Evolutionary conservation across 1,284 basidiomycete genomes (phyloP), one percentile per base, ranked within the genome.

Genomic region (Tilletia indica): DNA sequence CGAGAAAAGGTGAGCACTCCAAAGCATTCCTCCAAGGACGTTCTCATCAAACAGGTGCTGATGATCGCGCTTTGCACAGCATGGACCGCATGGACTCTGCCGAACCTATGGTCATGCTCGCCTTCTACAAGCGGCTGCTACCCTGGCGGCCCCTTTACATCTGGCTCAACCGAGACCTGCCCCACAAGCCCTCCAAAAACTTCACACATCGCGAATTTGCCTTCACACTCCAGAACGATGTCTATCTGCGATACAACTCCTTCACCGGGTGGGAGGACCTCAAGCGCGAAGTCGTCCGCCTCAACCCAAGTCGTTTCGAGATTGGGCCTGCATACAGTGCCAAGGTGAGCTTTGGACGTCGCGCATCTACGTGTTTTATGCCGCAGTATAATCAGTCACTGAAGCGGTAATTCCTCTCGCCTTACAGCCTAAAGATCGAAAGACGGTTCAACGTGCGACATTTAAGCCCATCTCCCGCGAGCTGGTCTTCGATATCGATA

Each of bases 401-500:
- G 25, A 54, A 8, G 8, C 51, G n/a, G 1, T 54, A 1, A n/a
- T 4, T 58, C 34, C 12, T 1, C 21, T 5, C 25, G 56, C 56
- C 36, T 48, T 49, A 3, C 83, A 94, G 92, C 95, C 95, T 4
- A 89, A 90, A 80, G 96, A 98, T 86, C 92, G 90, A 80, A 97
- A 96, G 83, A 92, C 92, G 0, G 87, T 95, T 49, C 89, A 91
- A 2, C 87, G 91, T 5, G 88, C 89, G 6, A 89, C 89, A 2
- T 91, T 98, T 80, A 88, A 89, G 67, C 94, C 96, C 0, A 85
- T 90, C 36, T 89, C 90, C 73, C 91, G 97, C 75, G 96, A 99
- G 85, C 90, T 99, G 42, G 97, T 99, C 0, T 97, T 99, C 82
- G 97, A 99, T 90, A 97, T 99, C 83, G 96, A 99, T 86, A 97